Evolutionary conservation across 2,329 filamentous ascomycete species (phyloP), one percentile per base, ranked within the genome.

Genomic region (Claviceps purpurea): DNA sequence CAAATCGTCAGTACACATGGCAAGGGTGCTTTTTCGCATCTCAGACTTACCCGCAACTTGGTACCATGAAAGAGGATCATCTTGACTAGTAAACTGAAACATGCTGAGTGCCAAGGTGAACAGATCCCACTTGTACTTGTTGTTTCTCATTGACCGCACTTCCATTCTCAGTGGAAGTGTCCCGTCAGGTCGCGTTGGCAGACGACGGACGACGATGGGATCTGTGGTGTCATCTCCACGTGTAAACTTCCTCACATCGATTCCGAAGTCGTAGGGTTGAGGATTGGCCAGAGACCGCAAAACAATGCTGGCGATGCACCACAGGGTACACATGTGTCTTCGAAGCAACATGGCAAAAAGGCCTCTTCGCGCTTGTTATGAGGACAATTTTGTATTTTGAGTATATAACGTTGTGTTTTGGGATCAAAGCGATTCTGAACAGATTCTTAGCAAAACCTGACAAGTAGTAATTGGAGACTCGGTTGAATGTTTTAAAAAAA

Each of bases 31-130:
- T 44, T 8, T 16, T 43, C 16, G 20, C 16, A 37, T 39, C 20
- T 4, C n/a, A 18, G 5, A 65, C 76, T 55, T 65, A 87, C 88
- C 86, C 54, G 85, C 78, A 59, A 94, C 77, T 61, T 87, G 80
- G 68, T 89, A 94, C 72, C 82, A 93, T 42, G 87, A 91, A 40
- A 85, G 72, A 52, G 74, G 73, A 50, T 73, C 68, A 18, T 73
- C 71, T 67, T 89, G 84, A 56, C 82, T 71, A 52, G 78, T 78
- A 55, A 73, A 76, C 67, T 88, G 82, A 71, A 91, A 81, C 69
- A 82, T 80, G 64, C 79, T 79, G 59, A 93, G 74, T 13, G 84
- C 85, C 48, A 91, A 75, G 26, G 94, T 71, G 65, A 85, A 94
- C 54, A 94, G 68, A 62, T 87, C 88, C 81, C 84, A 89, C 62